Evolutionary conservation across 352 stramenopile species (phyloP), one percentile per base, ranked within the genome.

Genomic region (Thalassiosira hispida): DNA sequence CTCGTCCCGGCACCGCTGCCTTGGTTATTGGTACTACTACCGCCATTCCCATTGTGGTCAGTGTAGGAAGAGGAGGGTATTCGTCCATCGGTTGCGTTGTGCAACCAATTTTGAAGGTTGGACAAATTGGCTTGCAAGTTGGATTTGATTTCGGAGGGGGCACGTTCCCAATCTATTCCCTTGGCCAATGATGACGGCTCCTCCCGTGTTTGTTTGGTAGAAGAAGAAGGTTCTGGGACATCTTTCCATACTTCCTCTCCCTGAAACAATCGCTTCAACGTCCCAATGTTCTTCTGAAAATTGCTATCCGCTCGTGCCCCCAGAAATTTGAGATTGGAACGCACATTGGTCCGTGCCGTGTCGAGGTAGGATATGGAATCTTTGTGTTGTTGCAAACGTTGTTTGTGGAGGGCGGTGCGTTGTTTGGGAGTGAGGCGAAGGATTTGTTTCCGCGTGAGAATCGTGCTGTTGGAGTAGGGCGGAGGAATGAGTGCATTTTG

Each of bases 191-290:
- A 20, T 61, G 44, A 22, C 57, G 44, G 23, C 12, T 11, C 9
- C 14, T 14, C 20, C 12, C 49, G 22, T 53, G 23, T 7, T 31
- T 56, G n/a, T 51, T 57, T 55, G 5, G 23, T 18, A 40, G 31
- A 31, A 7, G 18, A 12, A 20, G 27, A 38, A 23, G 23, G 46
- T 2, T 12, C 8, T 44, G 16, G 9, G 0, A 14, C 18, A 11
- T 75, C 64, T 40, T 79, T 73, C 72, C 59, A 78, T 40, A 79
- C 42, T 49, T 72, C 23, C 52, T 74, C 73, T 20, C 64, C 73
- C 23, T 59, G 31, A 49, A 81, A 76, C 20, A 81, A 49, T 44
- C 64, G 46, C 65, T 66, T 40, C 27, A 81, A 71, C 16, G 57
- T 67, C 18, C 35, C 6, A 7, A 81, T 63, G 56, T 81, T 81